These are phyloP conservation scores for Boletus subcaerulescens DNA, from an alignment of 768 basidiomycete species.

Conservation along the genomic window DNA sequence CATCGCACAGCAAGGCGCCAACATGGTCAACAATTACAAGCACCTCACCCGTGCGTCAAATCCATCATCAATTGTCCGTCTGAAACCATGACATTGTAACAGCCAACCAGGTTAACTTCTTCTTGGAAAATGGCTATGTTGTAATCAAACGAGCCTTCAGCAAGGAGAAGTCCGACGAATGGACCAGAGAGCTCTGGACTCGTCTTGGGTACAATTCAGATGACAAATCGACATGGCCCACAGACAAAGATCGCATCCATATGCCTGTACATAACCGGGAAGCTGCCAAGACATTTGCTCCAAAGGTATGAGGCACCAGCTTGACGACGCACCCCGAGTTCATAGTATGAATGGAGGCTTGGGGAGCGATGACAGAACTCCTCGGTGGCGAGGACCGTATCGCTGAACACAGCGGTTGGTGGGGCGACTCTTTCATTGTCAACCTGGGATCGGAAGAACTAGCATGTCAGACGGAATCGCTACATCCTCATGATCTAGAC, in stretches of 20 bases:
- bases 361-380: conserved; percentile 2
- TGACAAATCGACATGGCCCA: conserved; percentile 53
- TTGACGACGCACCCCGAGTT: not conserved
- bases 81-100: not conserved
- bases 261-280: conserved; percentile 49
- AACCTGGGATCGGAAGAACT: not conserved
- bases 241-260: conserved; percentile 45
- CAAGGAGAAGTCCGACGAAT: conserved; percentile 44
- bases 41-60: not conserved
- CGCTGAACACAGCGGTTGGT: conserved; percentile 1
- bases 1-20: not conserved
- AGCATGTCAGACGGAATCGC: too few species aligned
- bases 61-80: not conserved
- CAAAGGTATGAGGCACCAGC: conserved; percentile 36
- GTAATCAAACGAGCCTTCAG: conserved; percentile 54
- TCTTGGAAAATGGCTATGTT: conserved; percentile 56
- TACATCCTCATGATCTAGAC: too few species aligned
- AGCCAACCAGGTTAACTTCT: conserved; percentile 47
- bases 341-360: not conserved
- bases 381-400: not conserved
- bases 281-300: conserved; percentile 47
- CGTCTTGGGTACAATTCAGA: conserved; percentile 50
- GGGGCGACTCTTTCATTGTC: conserved; percentile 7
- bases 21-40: not conserved
- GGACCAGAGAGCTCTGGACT: conserved; percentile 51